phyloP scores from a whole-genome alignment of 179 eudicot species.

The Beta lomatogona region DNA sequence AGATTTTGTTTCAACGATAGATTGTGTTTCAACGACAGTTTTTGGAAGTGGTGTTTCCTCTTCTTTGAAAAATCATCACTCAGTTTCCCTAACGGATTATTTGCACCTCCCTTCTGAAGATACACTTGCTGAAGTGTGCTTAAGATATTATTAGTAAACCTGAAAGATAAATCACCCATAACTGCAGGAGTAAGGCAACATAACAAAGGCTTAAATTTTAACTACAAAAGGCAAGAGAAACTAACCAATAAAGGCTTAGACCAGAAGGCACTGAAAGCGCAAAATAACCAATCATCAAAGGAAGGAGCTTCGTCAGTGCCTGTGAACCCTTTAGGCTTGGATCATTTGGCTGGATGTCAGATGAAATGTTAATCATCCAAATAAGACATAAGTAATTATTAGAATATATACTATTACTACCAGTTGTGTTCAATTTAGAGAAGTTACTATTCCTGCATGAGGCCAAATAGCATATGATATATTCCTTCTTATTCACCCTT shows the following conservation, averaged over 20 bases:
- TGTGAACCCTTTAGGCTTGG: conserved; percentile 65
- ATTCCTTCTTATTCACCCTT: background rate
- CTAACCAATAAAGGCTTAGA: conserved; percentile 92
- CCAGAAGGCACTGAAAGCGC: conserved; percentile 98
- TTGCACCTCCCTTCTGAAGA: conserved; percentile 90
- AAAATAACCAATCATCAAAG: conserved; percentile 88
- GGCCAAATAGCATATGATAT: background rate
- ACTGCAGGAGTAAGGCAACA: background rate
- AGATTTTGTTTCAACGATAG: conserved; percentile 35
- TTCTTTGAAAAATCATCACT: conserved; percentile 47
- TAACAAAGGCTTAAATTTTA: background rate
- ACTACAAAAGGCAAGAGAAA: conserved; percentile 1
- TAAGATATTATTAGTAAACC: conserved; percentile 91
- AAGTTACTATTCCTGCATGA: background rate
- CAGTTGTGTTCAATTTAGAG: background rate
- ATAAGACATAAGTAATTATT: background rate
- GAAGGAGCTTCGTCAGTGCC: conserved; percentile 65
- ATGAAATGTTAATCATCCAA: conserved; percentile 8
- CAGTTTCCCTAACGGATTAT: conserved; percentile 52
- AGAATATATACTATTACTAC: background rate
- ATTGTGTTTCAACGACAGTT: conserved; percentile 35
- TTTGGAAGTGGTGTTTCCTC: conserved; percentile 43
- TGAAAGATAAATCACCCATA: conserved; percentile 26
- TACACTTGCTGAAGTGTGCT: conserved; percentile 92
- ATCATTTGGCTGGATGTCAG: conserved; percentile 50